Evolutionary conservation across 2,329 filamentous ascomycete genomes (phyloP), one percentile per base, ranked within the genome.

Genomic region (Rutstroemia sp.): DNA sequence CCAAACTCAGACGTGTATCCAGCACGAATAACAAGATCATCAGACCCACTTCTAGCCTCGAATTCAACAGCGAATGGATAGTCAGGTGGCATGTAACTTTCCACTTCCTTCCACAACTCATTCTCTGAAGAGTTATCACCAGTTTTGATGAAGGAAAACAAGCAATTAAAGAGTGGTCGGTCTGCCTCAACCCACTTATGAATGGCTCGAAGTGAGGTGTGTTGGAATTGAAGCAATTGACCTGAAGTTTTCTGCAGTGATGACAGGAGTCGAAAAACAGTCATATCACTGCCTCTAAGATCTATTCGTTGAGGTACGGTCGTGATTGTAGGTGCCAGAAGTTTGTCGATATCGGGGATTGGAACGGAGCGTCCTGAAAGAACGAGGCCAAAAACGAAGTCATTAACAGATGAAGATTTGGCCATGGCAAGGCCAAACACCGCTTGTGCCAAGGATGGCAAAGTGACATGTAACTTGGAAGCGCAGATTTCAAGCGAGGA

Each of bases 311-410:
- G 65, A 8, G 73, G 73, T 2, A 75, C 66, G 2, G 73, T 75
- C 2, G 72, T 71, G 44, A 75, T 73, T 63, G 73, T 71, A 5
- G 73, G 73, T 1, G 73, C 73, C 57, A 71, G 68, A 49, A 75
- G 73, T 16, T 69, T 62, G 57, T 73, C 72, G 25, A 74, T 69
- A 5, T 69, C 69, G 5, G 66, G 59, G 3, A 75, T 39, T 2
- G 72, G 62, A 47, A 70, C 68, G 1, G 70, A 71, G 44, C 73
- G 71, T 16, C 73, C 73, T 2, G 72, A 73, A 5, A 75, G 63
- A 0, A 72, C 74, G 59, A 73, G 71, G 4, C 73, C 73, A 57
- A 75, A 74, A 9, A 73, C 63, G 25, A 75, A 68, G 55, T 75
- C 72, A 10, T 69, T 56, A 23, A 68, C 64, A 1, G 67, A 68